phyloP scores from a whole-genome alignment of 1,139 yeast species.

The Pichia cactophila region DNA sequence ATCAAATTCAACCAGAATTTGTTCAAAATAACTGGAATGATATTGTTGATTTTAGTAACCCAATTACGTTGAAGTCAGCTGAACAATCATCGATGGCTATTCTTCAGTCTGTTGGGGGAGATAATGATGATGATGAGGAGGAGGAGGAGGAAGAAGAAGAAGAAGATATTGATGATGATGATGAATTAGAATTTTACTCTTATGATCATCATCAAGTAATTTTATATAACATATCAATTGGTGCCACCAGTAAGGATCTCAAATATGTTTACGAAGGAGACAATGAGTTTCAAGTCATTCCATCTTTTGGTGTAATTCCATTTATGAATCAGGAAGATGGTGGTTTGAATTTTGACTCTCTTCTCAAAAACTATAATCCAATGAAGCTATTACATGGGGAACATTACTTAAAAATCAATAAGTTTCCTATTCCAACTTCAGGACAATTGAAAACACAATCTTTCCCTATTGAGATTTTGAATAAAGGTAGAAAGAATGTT shows the following conservation, averaged over 20 bases:
- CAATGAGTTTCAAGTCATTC: conserved; percentile 78
- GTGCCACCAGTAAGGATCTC: conserved; percentile 74
- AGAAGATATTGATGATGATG: conserved; percentile 26
- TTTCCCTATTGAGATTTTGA: conserved; percentile 65
- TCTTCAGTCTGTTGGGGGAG: conserved; percentile 55
- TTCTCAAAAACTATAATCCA: conserved; percentile 75
- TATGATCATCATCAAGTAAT: conserved; percentile 69
- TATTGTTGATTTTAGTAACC: conserved; percentile 56
- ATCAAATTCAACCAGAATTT: conserved; percentile 30
- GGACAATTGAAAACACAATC: conserved; percentile 56
- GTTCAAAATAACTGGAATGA: conserved; percentile 60
- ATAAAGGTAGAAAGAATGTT: conserved; percentile 68
- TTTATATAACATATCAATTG: conserved; percentile 83
- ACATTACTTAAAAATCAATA: conserved; percentile 75
- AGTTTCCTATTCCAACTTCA: conserved; percentile 71
- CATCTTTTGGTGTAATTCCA: conserved; percentile 88
- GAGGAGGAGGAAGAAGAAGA: conserved; percentile 44
- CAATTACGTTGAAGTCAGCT: conserved; percentile 56
- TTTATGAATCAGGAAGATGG: conserved; percentile 36
- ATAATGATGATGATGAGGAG: conserved; percentile 41
- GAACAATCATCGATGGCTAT: conserved; percentile 78
- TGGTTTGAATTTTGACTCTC: conserved; percentile 27
- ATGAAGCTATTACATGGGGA: conserved; percentile 90
- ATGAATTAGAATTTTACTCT: conserved; percentile 33
- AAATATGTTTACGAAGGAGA: conserved; percentile 74